Base-by-base conservation (phyloP, 768 basidiomycete genomes). In the Ramaria rubella region DNA sequence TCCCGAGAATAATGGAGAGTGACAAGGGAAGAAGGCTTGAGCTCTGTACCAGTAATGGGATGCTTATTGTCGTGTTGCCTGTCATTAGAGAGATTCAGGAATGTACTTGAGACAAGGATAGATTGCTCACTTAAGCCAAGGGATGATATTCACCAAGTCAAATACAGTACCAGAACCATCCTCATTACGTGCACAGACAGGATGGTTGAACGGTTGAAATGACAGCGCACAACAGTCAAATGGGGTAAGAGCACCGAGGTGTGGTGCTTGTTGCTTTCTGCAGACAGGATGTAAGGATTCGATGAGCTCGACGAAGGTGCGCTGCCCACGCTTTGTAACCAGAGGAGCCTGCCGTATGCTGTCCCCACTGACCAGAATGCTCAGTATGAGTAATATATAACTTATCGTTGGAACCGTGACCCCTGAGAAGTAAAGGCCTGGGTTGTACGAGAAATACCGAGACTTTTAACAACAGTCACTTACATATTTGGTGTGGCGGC, bases 191-290 rank as follows among this genome's bases (percentile, higher is more conserved):
- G 90, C 86, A 64, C 87, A 90, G 12, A 96, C 94, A 1, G 94
- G 94, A 63, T 93, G 85, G 26, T 76, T 75, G 67, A 95, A 96
- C 5, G 87, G 90, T 64, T 94, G 92, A 60, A 93, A 88, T 8
- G 92, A 91, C 31, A 96, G 79, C 0, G 92, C 84, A 61, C 94
- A 97, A 60, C 87, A 95, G 72, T 96, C 94, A 65, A 90, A 93
- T 27, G 90, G 90, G 0, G 87, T 90, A 44, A 75, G 73, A 36
- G 79, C 75, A 60, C 77, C 81, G 34, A 83, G 80, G 66, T 83
- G 82, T 0, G 81, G 79, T 34, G 79, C 84, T 67, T 88, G 42
- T 26, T 46, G 56, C 23, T 81, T 26, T 62, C 43, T 60, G 52
- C 12, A 65, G 29, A 52, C 43, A 53, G 12, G 24, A 6, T 4